Evolutionary conservation across 495 filamentous ascomycete species (phyloP).

Genomic region (Xylaria curta): DNA sequence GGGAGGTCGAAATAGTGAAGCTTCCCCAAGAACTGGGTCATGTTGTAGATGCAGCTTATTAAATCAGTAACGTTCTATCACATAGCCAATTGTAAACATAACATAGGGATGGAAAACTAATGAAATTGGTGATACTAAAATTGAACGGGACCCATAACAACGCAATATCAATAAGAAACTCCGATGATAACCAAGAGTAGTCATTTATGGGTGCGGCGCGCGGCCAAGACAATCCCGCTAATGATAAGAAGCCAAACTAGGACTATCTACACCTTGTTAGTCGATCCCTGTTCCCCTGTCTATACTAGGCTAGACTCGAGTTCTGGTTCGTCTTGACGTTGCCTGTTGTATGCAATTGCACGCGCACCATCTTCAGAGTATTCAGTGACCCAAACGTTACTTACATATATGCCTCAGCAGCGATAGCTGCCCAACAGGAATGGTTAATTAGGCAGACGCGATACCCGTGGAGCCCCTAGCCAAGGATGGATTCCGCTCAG

Average conservation of each 20-base stretch:
- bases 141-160: not conserved
- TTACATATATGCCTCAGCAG: not conserved
- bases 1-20: not conserved
- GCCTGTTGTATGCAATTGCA: not conserved
- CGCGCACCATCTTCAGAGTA: not conserved
- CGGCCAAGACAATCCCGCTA: not conserved
- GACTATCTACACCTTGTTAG: not conserved
- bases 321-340: not conserved
- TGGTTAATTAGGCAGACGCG: not conserved
- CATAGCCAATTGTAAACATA: not conserved
- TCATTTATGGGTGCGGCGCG: not conserved
- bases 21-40: not conserved
- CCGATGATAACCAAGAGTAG: not conserved
- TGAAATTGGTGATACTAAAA: not conserved
- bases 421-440: not conserved
- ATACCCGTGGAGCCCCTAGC: not conserved
- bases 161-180: not conserved
- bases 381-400: not conserved
- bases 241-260: not conserved
- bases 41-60: not conserved
- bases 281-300: conserved; percentile 2
- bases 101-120: not conserved
- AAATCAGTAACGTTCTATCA: not conserved
- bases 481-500: conserved; percentile 10
- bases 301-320: not conserved